phyloP scores from a whole-genome alignment of 371 early-diverging fungal genomes.

The Mucor piriformis region DNA sequence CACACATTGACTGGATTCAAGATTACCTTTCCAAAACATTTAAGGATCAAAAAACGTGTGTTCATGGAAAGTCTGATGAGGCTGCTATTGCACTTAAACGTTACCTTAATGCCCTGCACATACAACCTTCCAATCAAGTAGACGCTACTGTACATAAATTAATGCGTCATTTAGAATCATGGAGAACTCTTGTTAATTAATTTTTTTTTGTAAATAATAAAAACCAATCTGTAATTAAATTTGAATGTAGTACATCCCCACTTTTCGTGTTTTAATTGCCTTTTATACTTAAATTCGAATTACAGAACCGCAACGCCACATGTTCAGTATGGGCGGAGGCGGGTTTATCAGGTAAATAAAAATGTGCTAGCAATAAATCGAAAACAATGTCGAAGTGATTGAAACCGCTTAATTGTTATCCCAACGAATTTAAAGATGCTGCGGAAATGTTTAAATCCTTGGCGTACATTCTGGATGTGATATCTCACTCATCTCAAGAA shows the following conservation, averaged over 20 bases:
- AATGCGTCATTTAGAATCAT: constrained; percentile 33
- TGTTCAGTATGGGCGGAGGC: too few species aligned
- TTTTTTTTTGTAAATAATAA: not conserved
- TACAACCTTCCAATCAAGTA: constrained; percentile 39
- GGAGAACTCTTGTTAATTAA: constrained; percentile 32
- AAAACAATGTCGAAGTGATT: too few species aligned
- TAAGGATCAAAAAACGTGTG: constrained; percentile 25
- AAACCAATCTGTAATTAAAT: not conserved
- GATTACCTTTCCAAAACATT: constrained; percentile 24
- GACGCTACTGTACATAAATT: constrained; percentile 39
- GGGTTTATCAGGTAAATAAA: too few species aligned
- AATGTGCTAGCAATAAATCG: too few species aligned
- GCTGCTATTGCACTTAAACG: constrained; percentile 30
- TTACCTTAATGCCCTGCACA: constrained; percentile 31
- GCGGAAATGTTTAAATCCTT: too few species aligned
- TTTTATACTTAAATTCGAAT: not conserved
- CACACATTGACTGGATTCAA: constrained; percentile 34
- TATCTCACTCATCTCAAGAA: too few species aligned
- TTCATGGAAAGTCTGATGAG: constrained; percentile 30
- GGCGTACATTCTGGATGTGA: too few species aligned
- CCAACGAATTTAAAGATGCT: too few species aligned
- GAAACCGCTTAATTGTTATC: too few species aligned
- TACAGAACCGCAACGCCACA: not conserved
- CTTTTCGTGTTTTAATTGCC: constrained; percentile 9
- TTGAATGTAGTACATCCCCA: constrained; percentile 11